A percentile compares a stretch with the other conserved stretches of the same genome.
These are phyloP conservation scores for Stropharia rugosoannulata DNA, from an alignment of 768 basidiomycete genomes.

Conservation along the genomic window DNA sequence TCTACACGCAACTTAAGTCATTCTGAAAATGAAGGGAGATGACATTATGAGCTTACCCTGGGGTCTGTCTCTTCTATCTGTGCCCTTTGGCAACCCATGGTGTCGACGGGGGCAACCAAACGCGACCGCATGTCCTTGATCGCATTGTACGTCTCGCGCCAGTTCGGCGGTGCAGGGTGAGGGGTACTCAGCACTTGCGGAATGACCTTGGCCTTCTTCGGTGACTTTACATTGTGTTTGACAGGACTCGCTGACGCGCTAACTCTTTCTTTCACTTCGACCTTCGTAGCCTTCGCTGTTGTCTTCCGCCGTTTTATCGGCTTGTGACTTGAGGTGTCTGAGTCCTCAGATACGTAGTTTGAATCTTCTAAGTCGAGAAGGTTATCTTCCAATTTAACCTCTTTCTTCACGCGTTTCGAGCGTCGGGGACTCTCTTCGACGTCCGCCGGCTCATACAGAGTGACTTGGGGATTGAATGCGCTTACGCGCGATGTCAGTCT, in stretches of 20 bases:
- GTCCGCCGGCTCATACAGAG: conserved; percentile 11
- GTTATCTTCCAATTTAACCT: conserved; percentile 8
- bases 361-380: conserved; percentile 20
- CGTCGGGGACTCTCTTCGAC: conserved; percentile 14
- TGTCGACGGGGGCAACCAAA: conserved; percentile 85
- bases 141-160: conserved; percentile 67
- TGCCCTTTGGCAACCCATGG: conserved; percentile 83
- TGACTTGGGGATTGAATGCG: conserved; percentile 14
- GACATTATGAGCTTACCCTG: conserved; percentile 41
- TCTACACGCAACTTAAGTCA: conserved; percentile 42
- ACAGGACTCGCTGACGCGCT: conserved; percentile 28
- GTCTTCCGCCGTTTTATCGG: conserved; percentile 1
- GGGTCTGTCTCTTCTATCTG: conserved; percentile 63
- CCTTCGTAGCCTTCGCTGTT: neutral
- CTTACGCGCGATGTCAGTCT: conserved; percentile 9
- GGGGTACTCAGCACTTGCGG: conserved; percentile 53
- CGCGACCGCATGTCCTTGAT: conserved; percentile 77
- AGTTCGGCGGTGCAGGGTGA: conserved; percentile 64
- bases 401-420: conserved; percentile 19
- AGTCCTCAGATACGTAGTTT: conserved; percentile 2
- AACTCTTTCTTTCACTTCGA: conserved; percentile 12
- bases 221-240: conserved; percentile 30
- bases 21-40: neutral
- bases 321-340: conserved; percentile 1
- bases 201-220: conserved; percentile 58